Conservation (phyloP, 305 asterid species). For the Rubia tinctorum region DNA sequence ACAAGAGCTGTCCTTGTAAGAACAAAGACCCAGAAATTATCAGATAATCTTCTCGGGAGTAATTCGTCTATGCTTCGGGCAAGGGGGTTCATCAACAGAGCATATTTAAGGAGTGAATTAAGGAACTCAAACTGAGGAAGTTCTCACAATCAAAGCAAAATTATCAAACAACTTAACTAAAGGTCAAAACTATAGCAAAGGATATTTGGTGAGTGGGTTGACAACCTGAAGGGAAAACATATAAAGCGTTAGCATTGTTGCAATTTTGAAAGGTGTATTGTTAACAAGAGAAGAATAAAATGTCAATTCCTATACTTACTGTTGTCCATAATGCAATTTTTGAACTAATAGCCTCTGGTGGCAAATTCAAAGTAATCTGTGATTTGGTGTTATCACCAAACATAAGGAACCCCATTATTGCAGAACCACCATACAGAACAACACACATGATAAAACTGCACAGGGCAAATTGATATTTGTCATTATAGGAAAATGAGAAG, state of each 20-base stretch:
- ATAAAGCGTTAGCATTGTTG: slow-evolving; percentile 4
- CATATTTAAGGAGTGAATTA: slow-evolving; percentile 43
- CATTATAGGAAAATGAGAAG: not conserved
- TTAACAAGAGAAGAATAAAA: not conserved
- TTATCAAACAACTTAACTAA: not conserved
- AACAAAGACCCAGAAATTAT: slow-evolving; percentile 47
- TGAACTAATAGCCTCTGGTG: slow-evolving; percentile 42
- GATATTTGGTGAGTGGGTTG: slow-evolving; percentile 86
- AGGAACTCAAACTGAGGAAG: slow-evolving; percentile 29
- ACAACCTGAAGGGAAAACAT: slow-evolving; percentile 55
- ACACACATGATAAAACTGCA: slow-evolving; percentile 70
- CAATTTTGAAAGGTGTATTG: not conserved
- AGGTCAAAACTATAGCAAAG: slow-evolving; percentile 19
- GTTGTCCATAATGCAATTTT: slow-evolving; percentile 63
- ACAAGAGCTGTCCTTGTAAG: slow-evolving; percentile 53
- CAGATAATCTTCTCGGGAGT: slow-evolving; percentile 48
- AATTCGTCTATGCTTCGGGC: slow-evolving; percentile 82
- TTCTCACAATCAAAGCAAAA: not conserved
- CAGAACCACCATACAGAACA: slow-evolving; percentile 63
- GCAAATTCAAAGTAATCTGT: slow-evolving; percentile 73
- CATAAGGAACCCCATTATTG: slow-evolving; percentile 85
- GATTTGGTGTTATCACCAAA: slow-evolving; percentile 66
- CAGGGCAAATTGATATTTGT: not conserved
- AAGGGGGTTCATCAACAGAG: slow-evolving; percentile 71
- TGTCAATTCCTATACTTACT: slow-evolving; percentile 31